Evolutionary conservation across 495 filamentous ascomycete genomes (phyloP), one percentile per base, ranked within the genome.

Genomic region (Penicillium pancosmium): DNA sequence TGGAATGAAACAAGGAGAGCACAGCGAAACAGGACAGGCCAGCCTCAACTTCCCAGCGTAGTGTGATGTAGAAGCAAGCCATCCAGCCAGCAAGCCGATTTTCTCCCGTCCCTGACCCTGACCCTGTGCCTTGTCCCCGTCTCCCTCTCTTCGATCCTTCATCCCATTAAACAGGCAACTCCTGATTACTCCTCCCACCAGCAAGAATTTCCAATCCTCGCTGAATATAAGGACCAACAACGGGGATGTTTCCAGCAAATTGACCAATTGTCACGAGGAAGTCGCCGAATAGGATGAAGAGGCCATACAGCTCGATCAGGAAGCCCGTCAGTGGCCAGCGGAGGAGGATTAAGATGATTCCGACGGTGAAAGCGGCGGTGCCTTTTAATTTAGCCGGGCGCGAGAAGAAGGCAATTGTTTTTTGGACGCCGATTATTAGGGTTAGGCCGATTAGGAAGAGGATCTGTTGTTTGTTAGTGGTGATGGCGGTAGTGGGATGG

Each of bases 401-500:
- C 50, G 91, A 88, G 81, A 98, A 98, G 84, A 98, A 98, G 73
- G 86, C 76, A 35, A 91, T 74, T 7, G 94, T 97, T 67, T 97
- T 97, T 71, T 87, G 82, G 49, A 91, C 79, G n/a, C 95, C 95
- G 79, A 98, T 95, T 55, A 97, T 92, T 36, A 97, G 86, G 33
- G 92, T 94, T 5, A 98, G 82, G 72, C 94, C 94, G 80, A 96
- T 86, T 38, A 98, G 86, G 81, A 98, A 97, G 77, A 98, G 91
- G 77, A 98, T 95, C 88, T 93, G 59, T 49, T 43, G 36, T 13
- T 35, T 40, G 55, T 59, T 44, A 62, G 65, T 64, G 11, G 36
- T 38, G 36, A 12, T 38, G 36, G 35, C 4, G 2, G 12, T 6
- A 12, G 36, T 38, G 41, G 15, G 41, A 19, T 44, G 15, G 5